phyloP scores from a whole-genome alignment of 495 filamentous ascomycete species.

The Astrocystis sublimbata region DNA sequence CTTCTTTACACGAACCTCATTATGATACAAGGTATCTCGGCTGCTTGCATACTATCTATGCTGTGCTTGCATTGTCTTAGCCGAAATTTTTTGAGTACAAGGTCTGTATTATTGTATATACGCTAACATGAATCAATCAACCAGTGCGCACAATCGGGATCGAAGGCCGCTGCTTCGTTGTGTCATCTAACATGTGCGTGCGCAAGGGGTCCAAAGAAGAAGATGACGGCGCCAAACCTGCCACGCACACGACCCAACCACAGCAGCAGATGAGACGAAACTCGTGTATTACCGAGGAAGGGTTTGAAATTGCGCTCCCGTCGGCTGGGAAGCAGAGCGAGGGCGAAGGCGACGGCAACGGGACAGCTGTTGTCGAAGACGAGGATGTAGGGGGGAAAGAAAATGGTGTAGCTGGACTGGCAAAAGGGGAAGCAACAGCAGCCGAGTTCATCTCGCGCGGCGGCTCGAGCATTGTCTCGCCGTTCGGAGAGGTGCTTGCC shows the following conservation, averaged over 20 bases:
- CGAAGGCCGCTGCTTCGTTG: slow-evolving; percentile 84
- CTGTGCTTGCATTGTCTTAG: no score
- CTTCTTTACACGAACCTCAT: no score
- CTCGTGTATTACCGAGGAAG: slow-evolving; percentile 40
- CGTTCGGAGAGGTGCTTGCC: slow-evolving; percentile 72
- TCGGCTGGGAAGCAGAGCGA: neutral
- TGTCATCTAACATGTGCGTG: slow-evolving; percentile 84
- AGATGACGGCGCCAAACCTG: no score
- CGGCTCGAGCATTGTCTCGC: slow-evolving; percentile 80
- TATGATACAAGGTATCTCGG: no score
- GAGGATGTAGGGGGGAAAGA: slow-evolving; percentile 8
- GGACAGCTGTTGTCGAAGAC: slow-evolving; percentile 29
- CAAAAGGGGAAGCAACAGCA: no score
- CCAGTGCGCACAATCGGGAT: slow-evolving; percentile 70
- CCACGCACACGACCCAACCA: neutral
- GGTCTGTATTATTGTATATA: no score
- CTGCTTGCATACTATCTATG: no score
- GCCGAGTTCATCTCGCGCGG: slow-evolving; percentile 61
- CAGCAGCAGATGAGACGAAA: slow-evolving; percentile 24
- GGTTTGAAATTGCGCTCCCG: slow-evolving; percentile 43
- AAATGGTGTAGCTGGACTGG: neutral
- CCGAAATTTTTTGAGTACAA: no score
- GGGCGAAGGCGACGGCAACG: slow-evolving; percentile 39
- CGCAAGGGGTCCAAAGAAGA: no score
- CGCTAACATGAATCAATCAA: neutral